Percentiles rank a stretch among this genome's conserved stretches.
phyloP scores from a whole-genome alignment of 768 basidiomycete genomes.

The Ramaria sp. region DNA sequence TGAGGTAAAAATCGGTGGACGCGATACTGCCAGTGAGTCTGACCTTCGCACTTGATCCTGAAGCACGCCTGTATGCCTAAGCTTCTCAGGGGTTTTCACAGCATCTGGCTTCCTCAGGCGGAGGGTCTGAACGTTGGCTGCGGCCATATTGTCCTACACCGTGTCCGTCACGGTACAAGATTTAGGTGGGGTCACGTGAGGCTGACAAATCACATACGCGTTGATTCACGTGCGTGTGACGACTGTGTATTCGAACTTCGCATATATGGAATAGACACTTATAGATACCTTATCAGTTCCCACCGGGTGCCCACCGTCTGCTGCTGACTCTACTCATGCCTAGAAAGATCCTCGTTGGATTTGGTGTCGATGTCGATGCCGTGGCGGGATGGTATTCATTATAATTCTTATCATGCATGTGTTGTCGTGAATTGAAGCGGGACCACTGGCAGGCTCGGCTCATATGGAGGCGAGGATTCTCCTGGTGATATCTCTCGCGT shows the following conservation, averaged over 20 bases:
- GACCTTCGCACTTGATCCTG: conserved; percentile 75
- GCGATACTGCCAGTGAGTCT: conserved; percentile 6
- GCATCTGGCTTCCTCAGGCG: conserved; percentile 8
- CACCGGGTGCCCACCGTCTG: too few relatives aligned
- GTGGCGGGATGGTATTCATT: conserved; percentile 56
- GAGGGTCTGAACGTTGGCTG: conserved; percentile 6
- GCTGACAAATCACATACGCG: too few relatives aligned
- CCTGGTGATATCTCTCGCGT: conserved; percentile 59
- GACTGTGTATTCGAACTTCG: too few relatives aligned
- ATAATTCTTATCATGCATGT: neutral
- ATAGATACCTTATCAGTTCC: too few relatives aligned
- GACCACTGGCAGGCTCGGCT: conserved; percentile 41
- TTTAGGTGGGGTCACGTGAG: too few relatives aligned
- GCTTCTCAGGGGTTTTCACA: conserved; percentile 11
- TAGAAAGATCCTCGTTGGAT: conserved; percentile 45
- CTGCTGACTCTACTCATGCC: conserved; percentile 27
- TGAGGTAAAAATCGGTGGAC: neutral
- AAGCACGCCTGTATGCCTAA: conserved; percentile 55
- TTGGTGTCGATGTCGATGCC: conserved; percentile 69
- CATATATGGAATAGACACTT: too few relatives aligned
- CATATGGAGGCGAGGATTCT: conserved; percentile 67
- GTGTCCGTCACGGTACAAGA: too few relatives aligned
- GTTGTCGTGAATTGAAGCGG: neutral
- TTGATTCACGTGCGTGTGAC: too few relatives aligned
- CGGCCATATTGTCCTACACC: neutral